These are phyloP conservation scores for Aspergillus egyptiacus DNA, from an alignment of 495 filamentous ascomycete species.

Conservation along the genomic window DNA sequence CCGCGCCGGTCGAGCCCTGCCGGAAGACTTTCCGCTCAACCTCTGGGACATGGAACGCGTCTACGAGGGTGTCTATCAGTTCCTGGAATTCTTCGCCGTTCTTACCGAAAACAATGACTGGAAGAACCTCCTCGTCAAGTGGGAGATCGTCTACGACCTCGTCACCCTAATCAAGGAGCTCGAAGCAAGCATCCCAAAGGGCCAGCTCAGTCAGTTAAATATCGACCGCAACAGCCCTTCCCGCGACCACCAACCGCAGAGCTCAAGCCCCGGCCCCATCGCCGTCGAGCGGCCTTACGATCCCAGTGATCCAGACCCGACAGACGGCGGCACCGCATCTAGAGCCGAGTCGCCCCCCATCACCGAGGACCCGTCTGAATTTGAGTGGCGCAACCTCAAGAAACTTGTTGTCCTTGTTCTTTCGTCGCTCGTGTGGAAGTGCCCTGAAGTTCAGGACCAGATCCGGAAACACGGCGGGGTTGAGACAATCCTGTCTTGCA, in stretches of 20 bases:
- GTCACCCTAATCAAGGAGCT: conserved; percentile 78
- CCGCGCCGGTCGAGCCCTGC: conserved; percentile 54
- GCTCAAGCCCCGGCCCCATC: conserved; percentile 36
- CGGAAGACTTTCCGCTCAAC: conserved; percentile 86
- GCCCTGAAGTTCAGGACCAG: conserved; percentile 73
- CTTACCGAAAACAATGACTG: conserved; percentile 69
- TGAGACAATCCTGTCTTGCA: conserved; percentile 79
- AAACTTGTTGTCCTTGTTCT: conserved; percentile 84
- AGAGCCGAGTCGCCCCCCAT: conserved; percentile 56
- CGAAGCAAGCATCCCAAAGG: conserved; percentile 76
- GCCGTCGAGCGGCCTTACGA: conserved; percentile 54
- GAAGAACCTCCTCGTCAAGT: conserved; percentile 71
- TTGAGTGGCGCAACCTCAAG: conserved; percentile 91
- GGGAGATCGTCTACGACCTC: conserved; percentile 81
- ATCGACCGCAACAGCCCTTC: conserved; percentile 30
- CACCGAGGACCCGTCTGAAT: conserved; percentile 75
- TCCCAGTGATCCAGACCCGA: conserved; percentile 43
- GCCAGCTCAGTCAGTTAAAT: conserved; percentile 46
- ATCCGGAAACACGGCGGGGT: conserved; percentile 77
- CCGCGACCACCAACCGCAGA: conserved; percentile 24
- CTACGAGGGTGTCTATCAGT: conserved; percentile 84
- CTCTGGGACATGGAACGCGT: conserved; percentile 95
- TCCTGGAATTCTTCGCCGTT: conserved; percentile 89
- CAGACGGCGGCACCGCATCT: conserved; percentile 37
- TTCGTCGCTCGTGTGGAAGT: conserved; percentile 76